Conservation (phyloP, 179 eudicot genomes). For the Gypsophila paniculata region DNA sequence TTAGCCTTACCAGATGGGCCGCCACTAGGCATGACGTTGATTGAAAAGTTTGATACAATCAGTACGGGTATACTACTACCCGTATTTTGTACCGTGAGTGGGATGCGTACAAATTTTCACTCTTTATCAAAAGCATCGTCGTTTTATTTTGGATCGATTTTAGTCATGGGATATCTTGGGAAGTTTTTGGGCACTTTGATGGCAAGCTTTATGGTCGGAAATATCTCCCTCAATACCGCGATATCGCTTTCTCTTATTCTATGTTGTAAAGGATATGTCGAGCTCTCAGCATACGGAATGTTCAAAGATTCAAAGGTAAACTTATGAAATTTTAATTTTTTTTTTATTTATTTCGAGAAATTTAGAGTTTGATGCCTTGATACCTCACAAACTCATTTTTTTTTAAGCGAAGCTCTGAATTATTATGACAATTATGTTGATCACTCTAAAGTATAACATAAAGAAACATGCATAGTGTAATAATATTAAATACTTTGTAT, state of each 20-base stretch:
- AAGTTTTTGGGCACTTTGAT: conserved; percentile 37
- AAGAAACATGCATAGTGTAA: too few species aligned
- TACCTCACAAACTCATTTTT: too few species aligned
- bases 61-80: conserved; percentile 25
- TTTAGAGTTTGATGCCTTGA: too few species aligned
- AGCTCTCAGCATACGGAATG: conserved; percentile 34
- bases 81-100: conserved; percentile 25
- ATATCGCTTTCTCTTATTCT: conserved; percentile 32
- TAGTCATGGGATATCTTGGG: conserved; percentile 31
- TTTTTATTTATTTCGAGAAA: too few species aligned
- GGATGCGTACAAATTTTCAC: conserved; percentile 20
- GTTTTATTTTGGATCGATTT: conserved; percentile 17
- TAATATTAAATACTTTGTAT: too few species aligned
- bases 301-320: conserved; percentile 35
- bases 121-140: conserved; percentile 15
- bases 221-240: conserved; percentile 26
- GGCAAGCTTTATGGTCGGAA: conserved; percentile 20
- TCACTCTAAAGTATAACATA: too few species aligned
- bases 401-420: too few species aligned
- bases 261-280: conserved; percentile 37
- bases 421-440: too few species aligned
- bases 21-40: conserved; percentile 26
- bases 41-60: conserved; percentile 26
- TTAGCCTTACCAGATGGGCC: conserved; percentile 34
- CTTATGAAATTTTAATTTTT: too few species aligned